A percentile compares a stretch with the other conserved stretches of the same genome.
phyloP scores from a whole-genome alignment of 345 rosid genomes.

The Laguncularia racemosa region DNA sequence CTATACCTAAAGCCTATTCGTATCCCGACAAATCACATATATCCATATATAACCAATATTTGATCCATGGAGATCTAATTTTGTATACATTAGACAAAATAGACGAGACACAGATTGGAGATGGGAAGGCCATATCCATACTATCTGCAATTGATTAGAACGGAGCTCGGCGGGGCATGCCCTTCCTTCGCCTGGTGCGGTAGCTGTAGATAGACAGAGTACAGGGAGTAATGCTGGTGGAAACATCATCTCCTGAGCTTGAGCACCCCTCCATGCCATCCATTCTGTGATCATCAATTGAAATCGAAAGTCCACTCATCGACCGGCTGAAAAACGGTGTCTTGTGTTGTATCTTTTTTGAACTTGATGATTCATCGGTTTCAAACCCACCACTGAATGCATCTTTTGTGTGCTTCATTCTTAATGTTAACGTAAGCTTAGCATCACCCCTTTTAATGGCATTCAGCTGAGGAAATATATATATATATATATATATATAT shows the following conservation, averaged over 20 bases:
- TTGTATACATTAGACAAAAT: too few relatives aligned
- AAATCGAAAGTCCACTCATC: slow-evolving; percentile 19
- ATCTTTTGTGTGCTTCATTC: slow-evolving; percentile 14
- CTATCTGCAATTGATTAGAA: slow-evolving; percentile 13
- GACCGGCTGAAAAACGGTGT: slow-evolving; percentile 21
- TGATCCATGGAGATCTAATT: too few relatives aligned
- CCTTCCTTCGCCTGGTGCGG: slow-evolving; percentile 66
- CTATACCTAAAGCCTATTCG: too few relatives aligned
- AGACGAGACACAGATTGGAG: too few relatives aligned
- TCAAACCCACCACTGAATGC: slow-evolving; percentile 14
- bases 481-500: too few relatives aligned
- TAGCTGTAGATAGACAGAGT: slow-evolving; percentile 58
- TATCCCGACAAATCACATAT: too few relatives aligned
- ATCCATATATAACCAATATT: too few relatives aligned
- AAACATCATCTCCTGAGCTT: slow-evolving; percentile 62
- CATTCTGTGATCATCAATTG: background rate
- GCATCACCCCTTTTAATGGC: slow-evolving; percentile 26
- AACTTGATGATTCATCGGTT: slow-evolving; percentile 23
- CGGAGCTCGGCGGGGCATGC: slow-evolving; percentile 83
- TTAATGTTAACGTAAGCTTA: slow-evolving; percentile 18
- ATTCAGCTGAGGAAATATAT: slow-evolving; percentile 18
- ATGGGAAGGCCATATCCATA: too few relatives aligned
- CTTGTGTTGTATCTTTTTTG: slow-evolving; percentile 26
- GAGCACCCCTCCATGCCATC: slow-evolving; percentile 2
- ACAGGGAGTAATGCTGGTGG: slow-evolving; percentile 42